A percentile compares a stretch with the other conserved stretches of the same genome.
Evolutionary conservation across 108 stramenopile species (phyloP).

Genomic region (Nitzschia putrida): DNA sequence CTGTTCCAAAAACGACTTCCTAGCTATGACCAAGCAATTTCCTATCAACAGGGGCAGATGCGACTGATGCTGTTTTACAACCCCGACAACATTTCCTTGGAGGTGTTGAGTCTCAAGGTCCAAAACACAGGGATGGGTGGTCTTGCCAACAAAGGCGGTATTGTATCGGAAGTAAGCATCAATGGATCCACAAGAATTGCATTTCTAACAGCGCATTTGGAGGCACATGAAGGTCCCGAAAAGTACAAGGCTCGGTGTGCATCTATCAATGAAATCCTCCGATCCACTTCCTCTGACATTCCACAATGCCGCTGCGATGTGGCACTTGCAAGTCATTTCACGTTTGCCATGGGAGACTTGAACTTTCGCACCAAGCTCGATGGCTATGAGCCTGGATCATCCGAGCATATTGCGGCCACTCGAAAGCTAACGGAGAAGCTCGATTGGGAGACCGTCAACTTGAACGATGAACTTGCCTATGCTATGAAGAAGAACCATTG

Average conservation of each 20-base stretch:
- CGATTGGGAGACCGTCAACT: slow-evolving; percentile 52
- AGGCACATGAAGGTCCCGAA: slow-evolving; percentile 62
- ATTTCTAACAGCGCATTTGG: slow-evolving; percentile 61
- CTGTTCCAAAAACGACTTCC: slow-evolving; percentile 35
- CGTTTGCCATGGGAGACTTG: slow-evolving; percentile 73
- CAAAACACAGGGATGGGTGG: slow-evolving; percentile 59
- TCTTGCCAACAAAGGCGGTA: slow-evolving; percentile 70
- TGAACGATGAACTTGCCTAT: slow-evolving; percentile 50
- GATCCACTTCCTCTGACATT: slow-evolving; percentile 31
- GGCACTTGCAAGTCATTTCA: slow-evolving; percentile 51
- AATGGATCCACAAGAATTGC: slow-evolving; percentile 42
- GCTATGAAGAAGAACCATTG: slow-evolving; percentile 54
- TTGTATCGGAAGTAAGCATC: slow-evolving; percentile 51
- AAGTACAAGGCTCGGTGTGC: slow-evolving; percentile 48
- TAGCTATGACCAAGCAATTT: slow-evolving; percentile 41
- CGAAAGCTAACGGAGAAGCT: slow-evolving; percentile 30
- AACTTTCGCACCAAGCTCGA: slow-evolving; percentile 56
- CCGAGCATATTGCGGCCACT: slow-evolving; percentile 20
- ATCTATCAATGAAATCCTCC: slow-evolving; percentile 47
- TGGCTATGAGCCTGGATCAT: slow-evolving; percentile 15
- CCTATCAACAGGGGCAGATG: slow-evolving; percentile 66
- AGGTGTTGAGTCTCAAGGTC: slow-evolving; percentile 38
- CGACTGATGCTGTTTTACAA: slow-evolving; percentile 51
- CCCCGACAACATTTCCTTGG: slow-evolving; percentile 24
- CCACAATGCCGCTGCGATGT: slow-evolving; percentile 38